Evolutionary conservation across 306 rosid genomes (phyloP), one percentile per base, ranked within the genome.

Genomic region (Cicer chorassanicum): DNA sequence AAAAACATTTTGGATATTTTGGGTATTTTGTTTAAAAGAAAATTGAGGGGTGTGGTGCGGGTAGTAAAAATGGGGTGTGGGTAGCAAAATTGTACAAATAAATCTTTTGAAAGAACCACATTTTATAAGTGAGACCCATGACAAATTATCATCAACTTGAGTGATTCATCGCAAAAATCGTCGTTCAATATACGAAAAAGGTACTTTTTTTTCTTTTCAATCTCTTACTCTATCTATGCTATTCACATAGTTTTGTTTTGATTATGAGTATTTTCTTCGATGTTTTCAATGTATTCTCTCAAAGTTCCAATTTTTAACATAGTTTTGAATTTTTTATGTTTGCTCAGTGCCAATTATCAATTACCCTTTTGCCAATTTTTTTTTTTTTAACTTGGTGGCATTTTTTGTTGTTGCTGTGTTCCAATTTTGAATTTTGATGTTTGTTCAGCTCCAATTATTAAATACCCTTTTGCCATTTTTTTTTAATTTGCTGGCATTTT

Each of bases 401-500:
- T 76, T 72, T 66, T 55, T 9, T 65, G 65, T 29, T 29, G 36
- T 24, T 59, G 70, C 36, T 29, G 36, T 29, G 38, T 56, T 62
- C 45, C 50, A 63, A 65, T 68, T 73, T 56, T 73, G 24, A 77
- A 10, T 56, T 56, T 9, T 56, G 12, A 21, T 19, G 39, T 56
- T 56, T 68, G 73, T 63, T 51, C 6, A 64, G 53, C 41, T 45
- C 72, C 10, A 10, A 38, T 53, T 15, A 41, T 59, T 50, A 46
- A 8, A 59, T 41, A 65, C 74, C 73, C 65, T 36, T 68, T 79
- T 65, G 53, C 54, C n/a, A 49, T 50, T 57, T 48, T 65, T 53
- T 75, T 3, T 3, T 42, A 54, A 12, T 29, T 41, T 72, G 80
- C 64, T 67, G 13, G 9, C 55, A 44, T 62, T 76, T 72, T 55